Evolutionary conservation across 192 early-diverging fungal species (phyloP).

Genomic region (Backusella luteola): DNA sequence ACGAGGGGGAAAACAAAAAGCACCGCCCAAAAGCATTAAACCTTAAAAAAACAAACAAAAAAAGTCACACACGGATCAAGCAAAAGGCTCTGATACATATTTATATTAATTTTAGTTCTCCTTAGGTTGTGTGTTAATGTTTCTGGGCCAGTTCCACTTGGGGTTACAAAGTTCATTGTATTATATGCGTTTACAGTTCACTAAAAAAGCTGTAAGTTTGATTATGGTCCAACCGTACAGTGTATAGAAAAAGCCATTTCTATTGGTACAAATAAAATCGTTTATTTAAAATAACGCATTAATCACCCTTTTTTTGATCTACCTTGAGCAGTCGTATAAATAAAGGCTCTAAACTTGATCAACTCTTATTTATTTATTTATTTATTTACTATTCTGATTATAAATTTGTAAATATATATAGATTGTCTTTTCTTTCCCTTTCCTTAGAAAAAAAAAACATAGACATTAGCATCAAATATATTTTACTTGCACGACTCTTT

Average conservation of each 20-base stretch:
- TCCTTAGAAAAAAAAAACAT: neutral
- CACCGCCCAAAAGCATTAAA: neutral
- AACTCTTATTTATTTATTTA: neutral
- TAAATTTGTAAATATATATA: neutral
- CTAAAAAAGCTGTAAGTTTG: neutral
- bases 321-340: neutral
- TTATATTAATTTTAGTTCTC: neutral
- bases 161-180: no score
- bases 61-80: neutral
- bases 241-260: neutral
- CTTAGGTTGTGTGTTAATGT: no score
- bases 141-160: no score
- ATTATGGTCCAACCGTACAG: neutral
- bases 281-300: constrained; percentile 5
- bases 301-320: neutral
- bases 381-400: neutral
- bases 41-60: neutral
- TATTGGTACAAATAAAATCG: neutral
- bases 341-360: neutral
- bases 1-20: neutral
- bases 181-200: neutral
- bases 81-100: neutral
- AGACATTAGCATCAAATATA: neutral
- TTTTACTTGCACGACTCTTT: neutral
- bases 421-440: neutral